Evolutionary conservation across 441 rosid species (phyloP).

Genomic region (Arabidopsis lyrata): DNA sequence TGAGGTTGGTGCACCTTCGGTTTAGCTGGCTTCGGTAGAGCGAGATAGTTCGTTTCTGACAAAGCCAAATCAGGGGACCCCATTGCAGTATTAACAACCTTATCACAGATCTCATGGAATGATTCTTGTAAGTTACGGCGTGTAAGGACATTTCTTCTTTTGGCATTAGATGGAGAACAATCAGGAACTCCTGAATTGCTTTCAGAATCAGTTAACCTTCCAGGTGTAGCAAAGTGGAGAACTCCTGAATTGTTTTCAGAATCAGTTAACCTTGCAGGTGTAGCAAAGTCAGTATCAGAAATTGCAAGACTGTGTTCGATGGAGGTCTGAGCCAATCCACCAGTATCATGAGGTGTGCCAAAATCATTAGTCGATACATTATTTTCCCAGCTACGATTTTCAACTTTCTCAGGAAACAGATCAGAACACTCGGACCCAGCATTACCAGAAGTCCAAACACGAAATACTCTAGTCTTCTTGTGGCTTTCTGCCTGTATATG

Average conservation of each 20-base stretch:
- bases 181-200: slow-evolving; percentile 50
- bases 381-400: slow-evolving; percentile 45
- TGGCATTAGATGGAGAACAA: slow-evolving; percentile 50
- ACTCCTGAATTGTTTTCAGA: slow-evolving; percentile 51
- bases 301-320: slow-evolving; percentile 50
- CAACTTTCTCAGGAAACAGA: slow-evolving; percentile 52
- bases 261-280: slow-evolving; percentile 49
- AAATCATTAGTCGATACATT: slow-evolving; percentile 43
- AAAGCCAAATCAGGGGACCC: slow-evolving; percentile 51
- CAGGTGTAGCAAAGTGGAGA: slow-evolving; percentile 47
- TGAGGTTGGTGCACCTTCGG: slow-evolving; percentile 53
- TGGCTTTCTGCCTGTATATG: slow-evolving; percentile 73
- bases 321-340: slow-evolving; percentile 47
- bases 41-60: slow-evolving; percentile 46
- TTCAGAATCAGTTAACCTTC: slow-evolving; percentile 43
- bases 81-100: slow-evolving; percentile 48
- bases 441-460: slow-evolving; percentile 80
- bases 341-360: slow-evolving; percentile 48
- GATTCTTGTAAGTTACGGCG: slow-evolving; percentile 53
- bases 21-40: slow-evolving; percentile 45
- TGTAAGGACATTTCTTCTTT: slow-evolving; percentile 43
- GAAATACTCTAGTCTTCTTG: slow-evolving; percentile 69
- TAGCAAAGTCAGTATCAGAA: slow-evolving; percentile 50
- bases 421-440: slow-evolving; percentile 53
- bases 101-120: slow-evolving; percentile 47